Conservation (phyloP, 2,329 filamentous ascomycete genomes). For the Botrytis aclada region DNA sequence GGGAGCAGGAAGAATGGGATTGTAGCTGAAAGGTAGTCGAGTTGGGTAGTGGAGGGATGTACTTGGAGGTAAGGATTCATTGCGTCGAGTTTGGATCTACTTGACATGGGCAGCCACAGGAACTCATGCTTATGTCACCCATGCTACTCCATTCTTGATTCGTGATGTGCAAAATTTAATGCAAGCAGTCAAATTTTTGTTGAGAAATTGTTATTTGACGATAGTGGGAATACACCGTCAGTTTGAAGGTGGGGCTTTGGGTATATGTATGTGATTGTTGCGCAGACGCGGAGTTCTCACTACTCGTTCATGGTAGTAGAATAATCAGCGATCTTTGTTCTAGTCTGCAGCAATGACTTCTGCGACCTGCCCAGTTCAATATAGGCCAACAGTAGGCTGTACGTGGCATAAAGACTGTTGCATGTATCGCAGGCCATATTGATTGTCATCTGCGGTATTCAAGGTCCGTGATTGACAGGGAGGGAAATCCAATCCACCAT, state of each 20-base stretch:
- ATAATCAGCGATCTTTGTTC: not conserved
- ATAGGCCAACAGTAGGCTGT: no score
- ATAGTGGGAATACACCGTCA: not conserved
- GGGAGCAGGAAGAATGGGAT: not conserved
- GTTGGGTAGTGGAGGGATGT: not conserved
- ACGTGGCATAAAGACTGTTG: not conserved
- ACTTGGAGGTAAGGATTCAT: not conserved
- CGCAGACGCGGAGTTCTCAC: not conserved
- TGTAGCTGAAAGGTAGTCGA: not conserved
- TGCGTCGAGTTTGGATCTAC: not conserved
- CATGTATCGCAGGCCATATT: not conserved
- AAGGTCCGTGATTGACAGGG: not conserved
- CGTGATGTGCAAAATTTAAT: not conserved
- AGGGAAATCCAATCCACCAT: not conserved
- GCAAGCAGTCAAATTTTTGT: not conserved
- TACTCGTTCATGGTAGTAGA: not conserved
- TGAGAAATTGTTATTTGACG: not conserved
- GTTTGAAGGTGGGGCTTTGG: not conserved
- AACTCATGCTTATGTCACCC: not conserved
- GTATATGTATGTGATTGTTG: not conserved
- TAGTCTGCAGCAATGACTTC: not conserved
- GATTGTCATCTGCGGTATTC: not conserved
- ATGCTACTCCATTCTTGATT: not conserved
- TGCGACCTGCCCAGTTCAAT: not conserved
- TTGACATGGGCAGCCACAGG: not conserved